Conservation (phyloP, 176 grass and related monocot species). For the Triticum timopheevii region DNA sequence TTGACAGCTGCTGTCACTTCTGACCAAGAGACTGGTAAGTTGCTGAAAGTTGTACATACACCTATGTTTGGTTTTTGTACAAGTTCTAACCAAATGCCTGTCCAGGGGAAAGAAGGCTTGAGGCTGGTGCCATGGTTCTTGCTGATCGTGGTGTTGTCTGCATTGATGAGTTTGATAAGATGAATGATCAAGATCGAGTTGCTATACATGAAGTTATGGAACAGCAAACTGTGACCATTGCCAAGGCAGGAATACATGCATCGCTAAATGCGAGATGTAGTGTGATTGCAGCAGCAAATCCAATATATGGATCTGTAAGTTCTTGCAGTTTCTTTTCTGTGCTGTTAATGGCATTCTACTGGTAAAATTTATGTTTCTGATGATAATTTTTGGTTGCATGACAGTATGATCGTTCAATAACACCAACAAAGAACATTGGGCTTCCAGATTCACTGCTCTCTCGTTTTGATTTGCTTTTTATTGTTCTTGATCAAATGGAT, state of each 20-base stretch:
- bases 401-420: conserved; percentile 95
- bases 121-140: conserved; percentile 99
- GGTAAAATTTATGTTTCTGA: conserved; percentile 15
- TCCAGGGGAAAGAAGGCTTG: conserved; percentile 94
- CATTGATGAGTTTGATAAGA: conserved; percentile 99
- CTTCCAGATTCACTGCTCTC: conserved; percentile 96
- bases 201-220: conserved; percentile 99
- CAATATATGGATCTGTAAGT: conserved; percentile 95
- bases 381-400: conserved; percentile 25
- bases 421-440: conserved; percentile 96
- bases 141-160: conserved; percentile 94
- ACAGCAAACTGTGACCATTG: conserved; percentile 96
- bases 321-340: background rate
- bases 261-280: conserved; percentile 97
- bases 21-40: conserved; percentile 93
- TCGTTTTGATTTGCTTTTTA: conserved; percentile 99
- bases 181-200: conserved; percentile 97
- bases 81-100: conserved; percentile 9
- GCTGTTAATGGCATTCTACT: background rate
- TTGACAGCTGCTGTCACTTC: conserved; percentile 95
- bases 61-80: background rate
- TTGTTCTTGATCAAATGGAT: conserved; percentile 99
- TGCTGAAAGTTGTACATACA: background rate
- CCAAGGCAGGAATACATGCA: conserved; percentile 97
- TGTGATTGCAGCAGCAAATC: conserved; percentile 98